Evolutionary conservation across 495 filamentous ascomycete genomes (phyloP).

Genomic region (Glutinoglossum americanum): DNA sequence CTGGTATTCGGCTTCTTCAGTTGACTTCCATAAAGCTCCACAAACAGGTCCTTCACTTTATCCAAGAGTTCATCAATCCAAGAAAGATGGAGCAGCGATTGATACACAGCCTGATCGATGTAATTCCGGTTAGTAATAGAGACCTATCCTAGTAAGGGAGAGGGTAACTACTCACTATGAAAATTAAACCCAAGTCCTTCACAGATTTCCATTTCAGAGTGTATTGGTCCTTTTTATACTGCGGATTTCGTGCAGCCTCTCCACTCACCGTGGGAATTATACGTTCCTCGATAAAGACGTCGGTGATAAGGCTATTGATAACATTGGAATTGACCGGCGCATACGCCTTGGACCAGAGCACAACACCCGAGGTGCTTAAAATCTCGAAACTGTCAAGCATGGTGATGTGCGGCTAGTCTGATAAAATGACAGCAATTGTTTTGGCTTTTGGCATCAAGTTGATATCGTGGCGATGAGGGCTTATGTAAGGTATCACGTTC

Average conservation of each 20-base stretch:
- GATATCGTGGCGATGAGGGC: neutral
- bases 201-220: constrained; percentile 82
- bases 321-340: constrained; percentile 55
- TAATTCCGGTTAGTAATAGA: constrained; percentile 8
- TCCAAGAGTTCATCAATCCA: constrained; percentile 96
- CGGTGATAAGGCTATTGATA: constrained; percentile 83
- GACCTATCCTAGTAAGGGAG: neutral
- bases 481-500: neutral
- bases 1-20: constrained; percentile 61
- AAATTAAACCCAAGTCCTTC: constrained; percentile 85
- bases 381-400: constrained; percentile 97
- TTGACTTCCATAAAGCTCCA: constrained; percentile 70
- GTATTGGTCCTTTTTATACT: constrained; percentile 81
- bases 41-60: constrained; percentile 77
- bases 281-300: constrained; percentile 92
- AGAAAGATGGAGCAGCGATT: constrained; percentile 77
- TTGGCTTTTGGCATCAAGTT: neutral
- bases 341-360: constrained; percentile 86
- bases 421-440: neutral
- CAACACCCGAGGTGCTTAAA: constrained; percentile 82
- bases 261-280: constrained; percentile 37
- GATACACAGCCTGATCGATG: constrained; percentile 73
- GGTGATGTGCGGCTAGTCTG: constrained; percentile 3
- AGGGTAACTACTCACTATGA: constrained; percentile 47
- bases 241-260: constrained; percentile 34